These are phyloP conservation scores for Monilinia vaccinii-corymbosi DNA, from an alignment of 2,329 filamentous ascomycete species.

Conservation along the genomic window DNA sequence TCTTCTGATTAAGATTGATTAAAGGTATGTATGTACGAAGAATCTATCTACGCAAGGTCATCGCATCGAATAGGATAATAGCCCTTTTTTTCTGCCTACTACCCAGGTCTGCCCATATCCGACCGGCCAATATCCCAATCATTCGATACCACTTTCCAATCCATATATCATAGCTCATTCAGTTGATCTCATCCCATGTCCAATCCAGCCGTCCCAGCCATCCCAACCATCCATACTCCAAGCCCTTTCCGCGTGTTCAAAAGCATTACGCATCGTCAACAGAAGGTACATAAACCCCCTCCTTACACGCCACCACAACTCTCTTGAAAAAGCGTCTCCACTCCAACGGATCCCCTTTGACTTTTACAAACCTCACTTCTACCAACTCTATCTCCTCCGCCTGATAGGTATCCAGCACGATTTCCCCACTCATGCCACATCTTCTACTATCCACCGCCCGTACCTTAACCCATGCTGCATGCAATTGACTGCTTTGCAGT, in stretches of 20 bases:
- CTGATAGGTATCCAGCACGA: conserved; percentile 58
- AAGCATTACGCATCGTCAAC: not conserved
- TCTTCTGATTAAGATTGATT: not conserved
- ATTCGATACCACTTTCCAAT: not conserved
- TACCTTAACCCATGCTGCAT: conserved; percentile 58
- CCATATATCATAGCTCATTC: not conserved
- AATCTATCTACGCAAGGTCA: not conserved
- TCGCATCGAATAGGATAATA: not conserved
- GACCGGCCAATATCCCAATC: not conserved
- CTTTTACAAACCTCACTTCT: conserved; percentile 86
- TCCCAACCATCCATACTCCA: not conserved
- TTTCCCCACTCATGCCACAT: conserved; percentile 66
- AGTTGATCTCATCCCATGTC: not conserved
- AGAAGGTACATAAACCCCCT: conserved; percentile 61
- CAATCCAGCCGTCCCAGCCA: not conserved
- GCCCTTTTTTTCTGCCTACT: not conserved
- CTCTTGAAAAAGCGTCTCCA: conserved; percentile 98
- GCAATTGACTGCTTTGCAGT: conserved; percentile 41
- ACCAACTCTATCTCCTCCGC: conserved; percentile 54
- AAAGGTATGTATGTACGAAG: not conserved
- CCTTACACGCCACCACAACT: conserved; percentile 78
- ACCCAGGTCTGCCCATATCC: not conserved
- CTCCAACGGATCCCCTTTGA: conserved; percentile 91
- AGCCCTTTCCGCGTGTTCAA: not conserved
- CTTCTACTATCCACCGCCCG: conserved; percentile 63